phyloP scores from a whole-genome alignment of 2,329 filamentous ascomycete species.

The Magnaporthiopsis poae region DNA sequence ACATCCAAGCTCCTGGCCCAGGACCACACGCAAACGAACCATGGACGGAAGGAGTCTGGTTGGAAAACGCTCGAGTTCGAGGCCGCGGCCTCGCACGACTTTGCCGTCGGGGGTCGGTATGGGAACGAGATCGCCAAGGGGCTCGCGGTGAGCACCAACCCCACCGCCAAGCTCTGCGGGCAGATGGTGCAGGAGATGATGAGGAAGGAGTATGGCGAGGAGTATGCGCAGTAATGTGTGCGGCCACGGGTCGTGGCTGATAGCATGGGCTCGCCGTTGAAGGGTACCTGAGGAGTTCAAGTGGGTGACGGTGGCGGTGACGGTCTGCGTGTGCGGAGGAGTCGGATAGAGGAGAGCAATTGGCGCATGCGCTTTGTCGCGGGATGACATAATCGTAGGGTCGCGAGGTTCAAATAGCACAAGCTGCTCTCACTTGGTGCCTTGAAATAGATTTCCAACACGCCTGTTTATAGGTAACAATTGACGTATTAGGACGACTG shows the following conservation, averaged over 20 bases:
- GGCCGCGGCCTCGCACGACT: conserved; percentile 51
- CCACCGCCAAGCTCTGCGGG: conserved; percentile 59
- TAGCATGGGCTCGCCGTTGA: not conserved
- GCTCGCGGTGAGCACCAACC: conserved; percentile 55
- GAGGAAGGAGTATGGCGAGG: conserved; percentile 52
- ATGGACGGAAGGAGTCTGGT: conserved; percentile 30
- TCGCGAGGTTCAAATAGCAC: no score
- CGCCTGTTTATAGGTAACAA: not conserved
- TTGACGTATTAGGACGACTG: not conserved
- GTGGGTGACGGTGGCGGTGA: not conserved
- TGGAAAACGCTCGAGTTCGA: conserved; percentile 51
- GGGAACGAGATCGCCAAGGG: conserved; percentile 57
- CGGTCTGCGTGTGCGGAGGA: not conserved
- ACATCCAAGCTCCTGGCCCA: conserved; percentile 43
- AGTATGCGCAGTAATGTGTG: not conserved
- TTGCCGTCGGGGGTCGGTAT: conserved; percentile 54
- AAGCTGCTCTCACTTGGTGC: not conserved
- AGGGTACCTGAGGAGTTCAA: not conserved
- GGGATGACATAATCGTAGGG: not conserved
- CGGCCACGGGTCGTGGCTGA: not conserved
- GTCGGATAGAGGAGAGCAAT: not conserved
- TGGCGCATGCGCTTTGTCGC: not conserved
- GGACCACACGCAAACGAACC: conserved; percentile 27
- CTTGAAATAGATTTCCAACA: not conserved
- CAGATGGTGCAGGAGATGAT: conserved; percentile 60